Base-by-base conservation (phyloP, 2,329 filamentous ascomycete species). In the Neurospora sp. region DNA sequence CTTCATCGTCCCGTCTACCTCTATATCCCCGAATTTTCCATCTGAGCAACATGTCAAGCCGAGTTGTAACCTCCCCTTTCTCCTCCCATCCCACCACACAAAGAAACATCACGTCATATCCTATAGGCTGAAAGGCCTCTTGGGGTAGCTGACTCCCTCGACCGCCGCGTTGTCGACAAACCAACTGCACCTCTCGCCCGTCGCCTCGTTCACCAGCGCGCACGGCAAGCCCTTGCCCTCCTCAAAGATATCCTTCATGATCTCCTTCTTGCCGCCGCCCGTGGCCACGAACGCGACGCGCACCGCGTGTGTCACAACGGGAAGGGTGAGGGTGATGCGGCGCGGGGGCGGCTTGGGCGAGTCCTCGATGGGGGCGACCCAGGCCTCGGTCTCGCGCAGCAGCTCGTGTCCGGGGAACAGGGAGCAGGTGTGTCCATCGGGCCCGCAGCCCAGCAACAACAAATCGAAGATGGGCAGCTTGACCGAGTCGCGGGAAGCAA, bases 391-490 rank as follows among this genome's bases (percentile, higher is more conserved):
- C 83, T 98, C 95, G 73, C 93, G 89, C 74, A 98, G 86, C 69
- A 98, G 86, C 70, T 90, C 87, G 79, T 97, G 95, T 69, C 91
- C 91, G 5, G 96, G 96, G 85, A 99, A 99, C 68, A 99, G 85
- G 76, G 91, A 96, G 89, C 96, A 98, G 40, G 96, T 98, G 83
- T 99, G 96, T 68, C 96, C 96, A 80, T 98, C 96, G 15, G 96
- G 95, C 0, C 96, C 96, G 79, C 92, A 97, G 76, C 96, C 96
- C 57, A 99, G 89, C 57, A 99, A 88, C 69, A 99, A 85, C 68
- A 99, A 87, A 80, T 99, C 96, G 80, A 98, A 99, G 77, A 97
- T 91, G 75, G 96, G 96, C 66, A 97, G 85, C 81, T 93, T 94
- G 79, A 99, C 95, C 73, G 92, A 96, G 82, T 99, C 96, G 78